Conservation (phyloP, 768 basidiomycete genomes). For the Serpula lacrymans region DNA sequence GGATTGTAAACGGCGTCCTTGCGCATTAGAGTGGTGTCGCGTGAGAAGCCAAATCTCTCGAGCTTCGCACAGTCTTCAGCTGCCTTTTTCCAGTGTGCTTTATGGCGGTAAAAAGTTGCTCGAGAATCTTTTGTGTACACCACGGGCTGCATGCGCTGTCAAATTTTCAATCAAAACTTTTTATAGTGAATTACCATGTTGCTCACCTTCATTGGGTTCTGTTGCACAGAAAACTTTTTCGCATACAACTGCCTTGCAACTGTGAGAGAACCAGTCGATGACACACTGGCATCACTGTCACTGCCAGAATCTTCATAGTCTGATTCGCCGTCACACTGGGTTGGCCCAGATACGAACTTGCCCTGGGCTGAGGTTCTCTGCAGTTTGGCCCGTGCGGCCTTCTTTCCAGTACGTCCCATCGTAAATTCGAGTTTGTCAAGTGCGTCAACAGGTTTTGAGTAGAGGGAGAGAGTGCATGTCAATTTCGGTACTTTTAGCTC, state of each 20-base stretch:
- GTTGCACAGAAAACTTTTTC: too few species aligned
- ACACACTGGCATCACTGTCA: background rate
- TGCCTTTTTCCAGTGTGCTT: background rate
- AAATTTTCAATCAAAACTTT: background rate
- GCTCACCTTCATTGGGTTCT: too few species aligned
- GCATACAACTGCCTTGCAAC: background rate
- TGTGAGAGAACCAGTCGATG: background rate
- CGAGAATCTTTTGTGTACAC: background rate
- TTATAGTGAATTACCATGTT: too few species aligned
- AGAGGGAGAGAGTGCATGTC: too few species aligned
- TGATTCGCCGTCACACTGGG: background rate
- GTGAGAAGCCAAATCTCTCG: background rate
- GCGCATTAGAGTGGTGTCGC: background rate
- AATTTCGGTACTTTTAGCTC: too few species aligned
- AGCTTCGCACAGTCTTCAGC: background rate
- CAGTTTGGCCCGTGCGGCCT: background rate
- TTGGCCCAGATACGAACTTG: background rate
- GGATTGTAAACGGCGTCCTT: background rate
- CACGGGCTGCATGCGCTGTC: too few species aligned
- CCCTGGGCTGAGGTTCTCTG: background rate
- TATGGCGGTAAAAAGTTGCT: background rate
- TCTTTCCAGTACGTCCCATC: background rate
- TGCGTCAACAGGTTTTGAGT: background rate
- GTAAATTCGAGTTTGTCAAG: background rate
- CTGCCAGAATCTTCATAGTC: background rate